These are phyloP conservation scores for Lactarius trivialis DNA, from an alignment of 768 basidiomycete genomes.

Conservation along the genomic window DNA sequence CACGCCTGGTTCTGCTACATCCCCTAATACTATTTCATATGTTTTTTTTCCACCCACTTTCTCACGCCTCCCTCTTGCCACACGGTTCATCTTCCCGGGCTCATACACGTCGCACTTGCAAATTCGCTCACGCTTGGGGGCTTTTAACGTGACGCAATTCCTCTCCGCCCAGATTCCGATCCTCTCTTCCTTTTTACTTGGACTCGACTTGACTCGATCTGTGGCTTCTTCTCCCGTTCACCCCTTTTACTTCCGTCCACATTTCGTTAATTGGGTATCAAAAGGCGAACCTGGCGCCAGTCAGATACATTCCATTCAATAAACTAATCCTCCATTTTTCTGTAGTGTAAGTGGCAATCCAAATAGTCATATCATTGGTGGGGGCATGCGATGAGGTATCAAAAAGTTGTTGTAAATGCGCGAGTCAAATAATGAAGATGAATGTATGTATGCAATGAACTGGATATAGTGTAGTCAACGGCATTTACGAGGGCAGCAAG, in stretches of 20 bases:
- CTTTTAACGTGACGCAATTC: constrained; percentile 17
- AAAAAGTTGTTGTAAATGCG: constrained; percentile 21
- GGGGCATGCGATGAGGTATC: constrained; percentile 22
- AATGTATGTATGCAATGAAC: constrained; percentile 16
- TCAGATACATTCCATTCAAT: constrained; percentile 10
- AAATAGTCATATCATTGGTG: constrained; percentile 15
- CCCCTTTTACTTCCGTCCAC: constrained; percentile 14
- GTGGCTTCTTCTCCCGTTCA: background rate
- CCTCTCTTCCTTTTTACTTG: constrained; percentile 20
- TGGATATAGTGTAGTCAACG: constrained; percentile 4
- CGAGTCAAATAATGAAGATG: constrained; percentile 16
- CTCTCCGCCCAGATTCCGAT: constrained; percentile 19
- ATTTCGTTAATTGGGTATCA: background rate
- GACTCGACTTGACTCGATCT: constrained; percentile 3
- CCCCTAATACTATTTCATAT: constrained; percentile 7
- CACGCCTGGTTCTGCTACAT: too few species aligned
- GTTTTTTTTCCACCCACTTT: constrained; percentile 8
- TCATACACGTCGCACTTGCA: constrained; percentile 16
- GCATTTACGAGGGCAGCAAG: constrained; percentile 11
- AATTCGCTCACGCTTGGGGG: constrained; percentile 7
- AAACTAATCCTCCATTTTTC: constrained; percentile 7
- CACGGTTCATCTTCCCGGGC: constrained; percentile 15
- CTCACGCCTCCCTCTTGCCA: constrained; percentile 19
- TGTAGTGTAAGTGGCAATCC: constrained; percentile 18
- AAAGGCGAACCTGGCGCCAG: background rate